Base-by-base conservation (phyloP, 306 rosid species). In the Gastrolobium bilobum region DNA sequence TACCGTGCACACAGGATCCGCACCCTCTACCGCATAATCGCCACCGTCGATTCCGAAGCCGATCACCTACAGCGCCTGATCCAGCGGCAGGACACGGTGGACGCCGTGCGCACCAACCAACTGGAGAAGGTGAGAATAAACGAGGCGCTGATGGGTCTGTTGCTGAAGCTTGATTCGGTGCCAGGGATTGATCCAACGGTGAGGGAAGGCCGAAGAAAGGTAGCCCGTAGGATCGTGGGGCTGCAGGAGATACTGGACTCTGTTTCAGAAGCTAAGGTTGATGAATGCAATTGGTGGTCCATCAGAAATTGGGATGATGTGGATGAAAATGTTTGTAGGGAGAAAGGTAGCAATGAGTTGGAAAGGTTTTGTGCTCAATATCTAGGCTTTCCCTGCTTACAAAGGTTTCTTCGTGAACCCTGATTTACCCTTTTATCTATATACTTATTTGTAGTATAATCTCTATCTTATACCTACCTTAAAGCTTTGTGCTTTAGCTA, bases 41-140 rank as follows among this genome's bases (percentile, higher is more conserved):
- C 88, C 1, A 71, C 89, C 77, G 91, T 85, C 68, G 81, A 88
- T 56, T 79, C 84, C 56, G 96, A 91, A 56, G 89, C 99, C 70
- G 85, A 89, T 48, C 78, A 30, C 20, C 86, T 91, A 7, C 90
- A 91, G 53, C 79, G 85, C 52, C 64, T 84, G 29, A 94, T 94
- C 87, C 97, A 94, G 42, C 91, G 87, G 38, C 99, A 94, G 90
- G 97, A 94, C 31, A 94, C 97, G 0, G 97, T 94, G n/a, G 99
- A 94, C 80, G 92, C 93, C 14, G 84, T 94, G 2, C 89, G 97
- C 75, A 74, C 84, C 85, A 80, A 75, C 82, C 88, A 86, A 13
- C 79, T 86, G 0, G 97, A 89, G 90, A 91, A 89, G 84, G 75
- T 89, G 75, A 84, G 76, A 74, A 81, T 92, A 89, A 92, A 94